These are phyloP conservation scores for Ceratocystis alfenasii DNA, from an alignment of 2,329 filamentous ascomycete genomes.

Conservation along the genomic window DNA sequence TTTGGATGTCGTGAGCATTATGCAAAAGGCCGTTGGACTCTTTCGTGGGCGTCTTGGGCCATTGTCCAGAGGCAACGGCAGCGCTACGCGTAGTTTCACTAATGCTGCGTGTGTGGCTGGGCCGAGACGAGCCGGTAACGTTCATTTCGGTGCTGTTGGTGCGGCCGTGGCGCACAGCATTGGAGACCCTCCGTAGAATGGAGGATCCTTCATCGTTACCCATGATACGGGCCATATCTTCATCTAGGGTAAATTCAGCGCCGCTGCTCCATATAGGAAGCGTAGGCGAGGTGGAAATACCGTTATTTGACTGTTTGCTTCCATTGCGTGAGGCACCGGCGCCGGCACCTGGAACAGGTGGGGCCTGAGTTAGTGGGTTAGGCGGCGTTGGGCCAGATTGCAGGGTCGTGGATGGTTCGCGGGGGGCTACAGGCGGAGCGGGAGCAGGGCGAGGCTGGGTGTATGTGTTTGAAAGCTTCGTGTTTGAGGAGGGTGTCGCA, in stretches of 20 bases:
- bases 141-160: slow-evolving; percentile 62
- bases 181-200: slow-evolving; percentile 78
- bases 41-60: slow-evolving; percentile 55
- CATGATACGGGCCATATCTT: slow-evolving; percentile 85
- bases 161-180: slow-evolving; percentile 83
- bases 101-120: slow-evolving; percentile 47
- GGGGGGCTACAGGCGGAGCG: slow-evolving; percentile 18
- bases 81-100: slow-evolving; percentile 50
- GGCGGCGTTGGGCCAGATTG: slow-evolving; percentile 11
- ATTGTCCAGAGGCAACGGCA: slow-evolving; percentile 51
- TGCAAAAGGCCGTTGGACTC: slow-evolving; percentile 37
- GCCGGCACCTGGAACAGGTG: slow-evolving; percentile 20
- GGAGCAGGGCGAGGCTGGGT: slow-evolving; percentile 20
- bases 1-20: slow-evolving; percentile 50
- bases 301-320: slow-evolving; percentile 19
- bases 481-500: not conserved
- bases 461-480: slow-evolving; percentile 19
- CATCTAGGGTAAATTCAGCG: slow-evolving; percentile 85
- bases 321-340: slow-evolving; percentile 16
- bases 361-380: slow-evolving; percentile 16
- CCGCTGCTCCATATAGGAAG: slow-evolving; percentile 65
- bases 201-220: slow-evolving; percentile 67
- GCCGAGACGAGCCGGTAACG: slow-evolving; percentile 29
- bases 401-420: slow-evolving; percentile 19
- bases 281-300: slow-evolving; percentile 43